phyloP scores from a whole-genome alignment of 139 green algal species.

The Microglena sp. region DNA sequence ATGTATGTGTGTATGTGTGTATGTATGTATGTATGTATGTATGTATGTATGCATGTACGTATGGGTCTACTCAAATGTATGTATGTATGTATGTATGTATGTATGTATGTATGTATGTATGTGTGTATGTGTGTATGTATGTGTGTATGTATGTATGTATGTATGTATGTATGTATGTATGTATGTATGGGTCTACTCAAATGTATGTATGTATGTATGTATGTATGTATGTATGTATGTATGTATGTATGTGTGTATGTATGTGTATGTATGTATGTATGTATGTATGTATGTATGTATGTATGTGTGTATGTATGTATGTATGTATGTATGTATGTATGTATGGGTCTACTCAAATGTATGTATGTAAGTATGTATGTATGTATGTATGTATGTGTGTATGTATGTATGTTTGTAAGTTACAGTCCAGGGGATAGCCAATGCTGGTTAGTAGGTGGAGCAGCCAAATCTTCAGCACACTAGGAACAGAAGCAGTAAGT shows the following conservation, averaged over 20 bases:
- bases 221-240: background rate
- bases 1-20: background rate
- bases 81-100: background rate
- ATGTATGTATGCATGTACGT: background rate
- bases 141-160: background rate
- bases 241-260: background rate
- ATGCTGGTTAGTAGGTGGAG: background rate
- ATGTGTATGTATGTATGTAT: background rate
- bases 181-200: background rate
- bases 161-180: background rate
- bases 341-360: background rate
- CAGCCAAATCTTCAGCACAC: conserved; percentile 18
- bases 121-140: background rate
- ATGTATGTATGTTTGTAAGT: background rate
- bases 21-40: background rate
- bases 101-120: background rate
- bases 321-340: background rate
- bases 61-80: background rate
- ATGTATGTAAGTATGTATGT: background rate
- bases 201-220: background rate
- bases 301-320: background rate
- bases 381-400: background rate
- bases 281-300: background rate
- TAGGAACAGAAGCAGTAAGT: too few species aligned
- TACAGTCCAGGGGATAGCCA: too few species aligned